Conservation (phyloP, 192 early-diverging fungal genomes). For the Backusella morwellensis region DNA sequence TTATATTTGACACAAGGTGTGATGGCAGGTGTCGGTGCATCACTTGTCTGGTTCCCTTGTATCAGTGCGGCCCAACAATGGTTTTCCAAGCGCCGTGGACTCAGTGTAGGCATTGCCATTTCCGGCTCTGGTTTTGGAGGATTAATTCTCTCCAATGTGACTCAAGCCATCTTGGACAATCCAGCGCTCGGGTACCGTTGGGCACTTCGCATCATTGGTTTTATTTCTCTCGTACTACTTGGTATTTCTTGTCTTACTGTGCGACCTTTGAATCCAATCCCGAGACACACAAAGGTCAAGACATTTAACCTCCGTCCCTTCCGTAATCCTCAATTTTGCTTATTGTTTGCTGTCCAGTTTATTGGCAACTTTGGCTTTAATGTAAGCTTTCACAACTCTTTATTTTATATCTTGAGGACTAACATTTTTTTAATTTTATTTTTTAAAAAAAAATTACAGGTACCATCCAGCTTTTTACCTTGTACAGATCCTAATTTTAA, state of each 20-base stretch:
- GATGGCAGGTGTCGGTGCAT: constrained; percentile 36
- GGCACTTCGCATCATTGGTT: constrained; percentile 31
- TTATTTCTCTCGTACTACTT: constrained; percentile 18
- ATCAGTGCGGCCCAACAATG: constrained; percentile 49
- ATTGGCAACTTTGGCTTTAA: constrained; percentile 23
- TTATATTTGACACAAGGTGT: constrained; percentile 47
- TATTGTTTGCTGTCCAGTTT: constrained; percentile 20
- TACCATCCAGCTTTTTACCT: constrained; percentile 23
- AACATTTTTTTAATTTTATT: too few relatives aligned
- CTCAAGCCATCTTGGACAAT: constrained; percentile 8
- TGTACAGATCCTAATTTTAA: not conserved
- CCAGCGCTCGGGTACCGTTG: constrained; percentile 13
- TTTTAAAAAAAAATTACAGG: not conserved
- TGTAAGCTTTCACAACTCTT: not conserved
- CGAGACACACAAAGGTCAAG: constrained; percentile 4
- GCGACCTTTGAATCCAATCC: constrained; percentile 13
- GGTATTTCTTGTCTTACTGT: constrained; percentile 8
- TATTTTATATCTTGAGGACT: too few relatives aligned
- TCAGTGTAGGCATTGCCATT: constrained; percentile 72
- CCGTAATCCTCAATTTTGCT: constrained; percentile 11
- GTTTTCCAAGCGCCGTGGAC: constrained; percentile 59
- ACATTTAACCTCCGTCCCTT: constrained; percentile 18
- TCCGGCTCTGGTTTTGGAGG: constrained; percentile 73
- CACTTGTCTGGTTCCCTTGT: constrained; percentile 25
- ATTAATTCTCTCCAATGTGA: constrained; percentile 11